Evolutionary conservation across 1,284 basidiomycete genomes (phyloP).

Genomic region (Golubevia pallescens): DNA sequence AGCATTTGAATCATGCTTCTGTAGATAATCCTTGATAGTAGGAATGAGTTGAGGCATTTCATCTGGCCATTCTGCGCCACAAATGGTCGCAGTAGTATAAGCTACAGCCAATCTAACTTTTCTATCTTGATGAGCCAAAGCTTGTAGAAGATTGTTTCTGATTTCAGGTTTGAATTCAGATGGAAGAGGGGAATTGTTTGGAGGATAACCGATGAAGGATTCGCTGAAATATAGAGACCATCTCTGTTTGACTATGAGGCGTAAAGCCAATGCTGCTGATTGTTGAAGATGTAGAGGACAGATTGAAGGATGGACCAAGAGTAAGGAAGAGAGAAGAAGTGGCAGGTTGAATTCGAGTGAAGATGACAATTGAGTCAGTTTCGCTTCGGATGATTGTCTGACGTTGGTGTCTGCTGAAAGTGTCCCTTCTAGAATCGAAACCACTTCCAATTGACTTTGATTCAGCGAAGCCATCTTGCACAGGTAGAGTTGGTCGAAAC

Average conservation of each 20-base stretch:
- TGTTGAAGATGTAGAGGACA: slow-evolving; percentile 27
- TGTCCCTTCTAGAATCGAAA: slow-evolving; percentile 29
- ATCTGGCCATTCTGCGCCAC: slow-evolving; percentile 56
- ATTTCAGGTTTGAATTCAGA: slow-evolving; percentile 34
- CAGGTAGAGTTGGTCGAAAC: too few relatives aligned
- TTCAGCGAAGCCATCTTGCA: slow-evolving; percentile 1
- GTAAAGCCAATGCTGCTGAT: slow-evolving; percentile 44
- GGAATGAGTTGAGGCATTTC: slow-evolving; percentile 51
- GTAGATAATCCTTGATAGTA: slow-evolving; percentile 28
- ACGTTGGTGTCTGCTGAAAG: slow-evolving; percentile 24
- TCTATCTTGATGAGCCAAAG: slow-evolving; percentile 30
- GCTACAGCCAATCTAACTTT: slow-evolving; percentile 48
- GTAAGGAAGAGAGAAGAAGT: slow-evolving; percentile 23
- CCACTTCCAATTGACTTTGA: slow-evolving; percentile 32
- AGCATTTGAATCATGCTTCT: slow-evolving; percentile 15
- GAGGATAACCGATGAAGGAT: slow-evolving; percentile 25
- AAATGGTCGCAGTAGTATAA: slow-evolving; percentile 42
- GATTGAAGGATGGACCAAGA: slow-evolving; percentile 13
- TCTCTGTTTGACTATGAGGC: slow-evolving; percentile 43
- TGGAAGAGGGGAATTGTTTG: slow-evolving; percentile 24
- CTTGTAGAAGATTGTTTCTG: slow-evolving; percentile 30
- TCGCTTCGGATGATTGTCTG: slow-evolving; percentile 26
- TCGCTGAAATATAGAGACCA: slow-evolving; percentile 50
- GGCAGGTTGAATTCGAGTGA: slow-evolving; percentile 20
- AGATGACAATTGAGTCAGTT: slow-evolving; percentile 24